Evolutionary conservation across 148 eudicot genomes (phyloP).

Genomic region (Spergularia bocconei): DNA sequence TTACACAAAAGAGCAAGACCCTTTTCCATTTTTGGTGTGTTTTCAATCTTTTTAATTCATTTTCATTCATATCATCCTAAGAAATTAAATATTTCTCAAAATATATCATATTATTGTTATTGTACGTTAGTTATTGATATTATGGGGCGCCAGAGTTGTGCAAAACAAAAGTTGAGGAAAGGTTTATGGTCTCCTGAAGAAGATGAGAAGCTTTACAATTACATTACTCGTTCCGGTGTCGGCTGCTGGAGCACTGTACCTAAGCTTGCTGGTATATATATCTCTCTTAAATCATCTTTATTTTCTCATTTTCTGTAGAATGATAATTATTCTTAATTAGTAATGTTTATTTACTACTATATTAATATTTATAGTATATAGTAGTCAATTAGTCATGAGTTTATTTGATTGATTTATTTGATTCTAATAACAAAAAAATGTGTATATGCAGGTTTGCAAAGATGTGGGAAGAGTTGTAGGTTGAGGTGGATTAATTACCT

Average conservation of each 20-base stretch:
- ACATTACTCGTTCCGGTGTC: slow-evolving; percentile 44
- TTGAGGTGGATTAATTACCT: slow-evolving; percentile 84
- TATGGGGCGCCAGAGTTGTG: slow-evolving; percentile 38
- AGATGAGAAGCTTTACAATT: slow-evolving; percentile 47
- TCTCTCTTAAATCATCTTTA: neutral
- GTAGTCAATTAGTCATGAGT: too few relatives aligned
- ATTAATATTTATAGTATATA: too few relatives aligned
- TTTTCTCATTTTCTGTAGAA: too few relatives aligned
- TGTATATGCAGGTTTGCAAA: slow-evolving; percentile 53
- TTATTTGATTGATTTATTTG: neutral
- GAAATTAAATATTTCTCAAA: neutral
- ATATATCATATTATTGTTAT: neutral
- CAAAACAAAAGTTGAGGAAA: slow-evolving; percentile 41
- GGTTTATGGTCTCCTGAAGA: slow-evolving; percentile 52
- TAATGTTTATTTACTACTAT: too few relatives aligned
- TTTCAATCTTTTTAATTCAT: neutral
- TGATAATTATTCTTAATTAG: too few relatives aligned
- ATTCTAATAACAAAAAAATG: neutral
- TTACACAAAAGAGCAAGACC: slow-evolving; percentile 17
- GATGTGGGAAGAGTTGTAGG: slow-evolving; percentile 91
- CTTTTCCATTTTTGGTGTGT: neutral
- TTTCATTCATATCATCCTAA: neutral
- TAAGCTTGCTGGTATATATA: slow-evolving; percentile 39
- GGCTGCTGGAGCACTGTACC: slow-evolving; percentile 51
- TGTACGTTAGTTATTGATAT: neutral